Base-by-base conservation (phyloP, 768 basidiomycete species). In the Lanmaoa rubissima region DNA sequence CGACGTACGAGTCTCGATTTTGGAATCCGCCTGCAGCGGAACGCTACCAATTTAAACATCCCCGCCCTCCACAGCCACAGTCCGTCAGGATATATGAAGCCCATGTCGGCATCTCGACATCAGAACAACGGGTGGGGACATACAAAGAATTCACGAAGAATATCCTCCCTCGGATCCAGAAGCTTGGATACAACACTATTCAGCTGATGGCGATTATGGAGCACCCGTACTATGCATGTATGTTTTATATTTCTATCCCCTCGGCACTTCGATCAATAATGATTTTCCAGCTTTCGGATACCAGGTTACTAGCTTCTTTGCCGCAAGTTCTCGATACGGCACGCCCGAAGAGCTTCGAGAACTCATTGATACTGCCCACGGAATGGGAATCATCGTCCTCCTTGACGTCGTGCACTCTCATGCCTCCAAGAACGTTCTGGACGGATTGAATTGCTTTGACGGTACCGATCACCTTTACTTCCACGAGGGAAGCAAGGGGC, bases 141-240 rank as follows among this genome's bases (percentile, higher is more conserved):
- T 99, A 98, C 81, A 93, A 89, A 69, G 97, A 98, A 73, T 99
- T 99, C 65, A 95, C 93, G 28, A 73, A 75, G 53, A 81, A 96
- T 67, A 74, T 90, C 45, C 79, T 99, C 19, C 91, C 90, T 44
- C 81, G 95, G 59, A 98, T 99, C 71, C 86, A 87, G 71, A 84
- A 85, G 55, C 80, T 98, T 26, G 97, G 94, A 10, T 99, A 99
- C 75, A 99, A 98, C 69, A 85, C 87, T 52, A 98, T 99, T 60
- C 97, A 99, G 74, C 81, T 98, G 64, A 99, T 99, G 97, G 97
- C 93, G 16, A 79, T 97, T 57, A 95, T 97, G 93, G 94, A 97
- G 70, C 94, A 98, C 69, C 91, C 95, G 3, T 98, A 98, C 72
- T 98, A 98, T 73, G 94, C 94, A 60, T 98, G 94, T 94, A 63